phyloP scores from a whole-genome alignment of 164 flowering plant species.

The Echeveria elegans region DNA sequence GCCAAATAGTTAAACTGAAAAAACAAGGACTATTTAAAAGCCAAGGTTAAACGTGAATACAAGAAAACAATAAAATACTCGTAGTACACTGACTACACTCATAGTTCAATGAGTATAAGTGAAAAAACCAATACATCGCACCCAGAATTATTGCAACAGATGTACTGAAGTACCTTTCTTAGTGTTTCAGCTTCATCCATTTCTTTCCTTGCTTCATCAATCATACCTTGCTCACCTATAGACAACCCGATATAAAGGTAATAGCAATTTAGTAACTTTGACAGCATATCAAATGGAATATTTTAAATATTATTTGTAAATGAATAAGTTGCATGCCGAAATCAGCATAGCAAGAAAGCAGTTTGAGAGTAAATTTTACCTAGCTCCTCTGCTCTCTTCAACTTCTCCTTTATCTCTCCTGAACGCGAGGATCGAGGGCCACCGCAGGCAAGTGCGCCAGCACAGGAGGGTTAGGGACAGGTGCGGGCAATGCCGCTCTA shows the following conservation, averaged over 20 bases:
- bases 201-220: conserved; percentile 95
- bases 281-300: neutral
- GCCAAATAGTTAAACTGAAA: neutral
- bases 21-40: neutral
- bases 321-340: neutral
- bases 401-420: conserved; percentile 96
- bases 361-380: conserved; percentile 31
- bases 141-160: neutral
- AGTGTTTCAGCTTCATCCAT: conserved; percentile 97
- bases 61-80: neutral
- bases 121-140: neutral
- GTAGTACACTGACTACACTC: neutral
- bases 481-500: conserved; percentile 90
- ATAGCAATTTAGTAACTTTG: neutral
- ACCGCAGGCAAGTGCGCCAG: conserved; percentile 54
- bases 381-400: conserved; percentile 94
- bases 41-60: neutral
- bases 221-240: conserved; percentile 95
- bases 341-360: neutral
- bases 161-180: conserved; percentile 51
- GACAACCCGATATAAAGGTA: neutral
- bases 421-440: conserved; percentile 84
- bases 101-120: neutral
- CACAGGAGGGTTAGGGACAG: conserved; percentile 59
- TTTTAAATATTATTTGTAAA: neutral